Evolutionary conservation across 2,329 filamentous ascomycete genomes (phyloP).

Genomic region (Apiospora koreana): DNA sequence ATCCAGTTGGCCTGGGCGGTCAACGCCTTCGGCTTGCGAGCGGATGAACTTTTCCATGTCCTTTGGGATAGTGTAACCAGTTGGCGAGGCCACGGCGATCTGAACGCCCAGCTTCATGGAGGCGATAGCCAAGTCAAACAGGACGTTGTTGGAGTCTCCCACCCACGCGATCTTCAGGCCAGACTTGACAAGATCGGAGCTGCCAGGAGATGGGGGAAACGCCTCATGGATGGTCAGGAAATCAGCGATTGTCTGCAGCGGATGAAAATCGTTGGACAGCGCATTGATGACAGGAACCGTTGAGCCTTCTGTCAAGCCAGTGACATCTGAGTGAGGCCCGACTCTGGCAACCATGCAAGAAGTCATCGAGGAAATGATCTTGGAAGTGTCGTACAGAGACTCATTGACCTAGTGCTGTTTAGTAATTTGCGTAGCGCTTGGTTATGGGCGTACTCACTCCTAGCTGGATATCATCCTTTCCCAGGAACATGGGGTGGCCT

Average conservation of each 20-base stretch:
- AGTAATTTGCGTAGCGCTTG: neutral
- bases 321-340: constrained; percentile 74
- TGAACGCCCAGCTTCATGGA: constrained; percentile 86
- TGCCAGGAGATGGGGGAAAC: constrained; percentile 52
- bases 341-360: constrained; percentile 82
- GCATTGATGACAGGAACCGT: constrained; percentile 84
- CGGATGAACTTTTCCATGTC: constrained; percentile 74
- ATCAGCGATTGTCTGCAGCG: constrained; percentile 91
- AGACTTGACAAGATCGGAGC: constrained; percentile 63
- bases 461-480: constrained; percentile 93
- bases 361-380: constrained; percentile 93
- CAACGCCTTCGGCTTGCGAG: constrained; percentile 58
- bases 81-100: constrained; percentile 82
- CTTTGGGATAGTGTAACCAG: constrained; percentile 78
- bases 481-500: constrained; percentile 94
- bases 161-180: constrained; percentile 94
- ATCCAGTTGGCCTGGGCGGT: constrained; percentile 63
- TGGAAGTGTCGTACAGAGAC: constrained; percentile 86
- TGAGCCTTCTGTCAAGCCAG: constrained; percentile 69
- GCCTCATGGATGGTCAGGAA: constrained; percentile 86
- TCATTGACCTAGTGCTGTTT: constrained; percentile 72
- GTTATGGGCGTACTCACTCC: constrained; percentile 58
- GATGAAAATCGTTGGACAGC: constrained; percentile 88
- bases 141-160: constrained; percentile 94
- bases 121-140: constrained; percentile 89